These are phyloP conservation scores for Eimeria praecox DNA, from an alignment of 169 alveolate genomes.

Conservation along the genomic window DNA sequence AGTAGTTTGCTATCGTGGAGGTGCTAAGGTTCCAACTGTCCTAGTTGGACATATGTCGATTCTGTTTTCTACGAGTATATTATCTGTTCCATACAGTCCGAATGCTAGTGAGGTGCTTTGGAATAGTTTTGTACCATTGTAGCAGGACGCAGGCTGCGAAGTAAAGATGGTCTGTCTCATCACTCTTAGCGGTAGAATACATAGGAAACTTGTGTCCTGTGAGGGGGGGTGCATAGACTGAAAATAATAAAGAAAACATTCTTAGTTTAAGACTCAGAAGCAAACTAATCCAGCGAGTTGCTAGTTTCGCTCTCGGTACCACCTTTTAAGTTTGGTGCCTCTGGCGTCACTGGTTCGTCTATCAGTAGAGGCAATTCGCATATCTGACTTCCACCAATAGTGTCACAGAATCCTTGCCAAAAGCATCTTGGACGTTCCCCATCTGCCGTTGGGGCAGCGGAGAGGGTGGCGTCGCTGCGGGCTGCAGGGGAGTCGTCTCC, in stretches of 20 bases:
- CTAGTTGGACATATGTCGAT: neutral
- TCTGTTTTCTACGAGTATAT: neutral
- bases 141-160: neutral
- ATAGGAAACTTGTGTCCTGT: neutral
- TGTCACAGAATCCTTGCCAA: slow-evolving; percentile 49
- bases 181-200: neutral
- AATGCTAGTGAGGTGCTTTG: neutral
- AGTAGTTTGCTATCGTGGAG: neutral
- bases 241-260: neutral
- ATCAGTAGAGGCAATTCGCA: slow-evolving; percentile 23
- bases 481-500: slow-evolving; percentile 43
- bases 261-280: neutral
- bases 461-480: slow-evolving; percentile 39
- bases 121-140: neutral
- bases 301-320: slow-evolving; percentile 40
- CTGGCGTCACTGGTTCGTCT: neutral
- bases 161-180: neutral
- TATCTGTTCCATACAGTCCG: neutral
- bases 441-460: slow-evolving; percentile 3
- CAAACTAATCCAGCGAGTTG: neutral
- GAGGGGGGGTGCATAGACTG: neutral
- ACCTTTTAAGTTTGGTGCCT: neutral
- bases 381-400: neutral
- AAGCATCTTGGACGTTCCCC: slow-evolving; percentile 35
- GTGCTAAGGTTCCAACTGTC: neutral